Conservation (phyloP, 2,329 filamentous ascomycete genomes). For the Alternaria rosae region DNA sequence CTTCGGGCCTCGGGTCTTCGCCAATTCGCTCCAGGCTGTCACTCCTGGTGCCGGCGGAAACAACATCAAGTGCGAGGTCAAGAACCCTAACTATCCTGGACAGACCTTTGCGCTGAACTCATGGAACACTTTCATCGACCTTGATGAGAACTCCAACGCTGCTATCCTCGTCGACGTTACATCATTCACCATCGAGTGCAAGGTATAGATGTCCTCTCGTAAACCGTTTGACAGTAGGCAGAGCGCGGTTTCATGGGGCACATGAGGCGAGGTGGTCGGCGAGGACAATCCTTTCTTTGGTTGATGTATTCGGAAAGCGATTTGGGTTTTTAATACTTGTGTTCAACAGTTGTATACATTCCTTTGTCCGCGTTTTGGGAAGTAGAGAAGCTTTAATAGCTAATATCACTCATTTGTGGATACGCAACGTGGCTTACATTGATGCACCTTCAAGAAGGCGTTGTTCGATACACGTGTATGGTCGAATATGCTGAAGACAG, state of each 20-base stretch:
- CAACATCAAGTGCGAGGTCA: slow-evolving; percentile 5
- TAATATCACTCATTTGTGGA: slow-evolving; percentile 7
- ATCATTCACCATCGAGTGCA: slow-evolving; percentile 14
- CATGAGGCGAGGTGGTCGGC: neutral
- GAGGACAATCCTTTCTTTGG: neutral
- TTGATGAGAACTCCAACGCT: slow-evolving; percentile 11
- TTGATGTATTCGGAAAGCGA: slow-evolving; percentile 1
- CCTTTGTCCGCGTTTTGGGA: neutral
- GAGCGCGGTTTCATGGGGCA: neutral
- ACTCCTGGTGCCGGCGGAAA: slow-evolving; percentile 7
- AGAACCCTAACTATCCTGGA: neutral
- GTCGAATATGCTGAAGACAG: neutral
- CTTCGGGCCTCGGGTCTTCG: slow-evolving; percentile 1
- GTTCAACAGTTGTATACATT: neutral
- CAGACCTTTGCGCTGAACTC: slow-evolving; percentile 8
- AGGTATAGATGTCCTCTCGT: neutral
- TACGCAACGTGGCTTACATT: neutral
- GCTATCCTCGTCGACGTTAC: neutral
- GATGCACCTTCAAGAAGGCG: neutral
- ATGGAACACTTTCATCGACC: slow-evolving; percentile 19
- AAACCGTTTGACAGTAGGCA: neutral
- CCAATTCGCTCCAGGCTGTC: slow-evolving; percentile 12
- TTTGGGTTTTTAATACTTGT: neutral
- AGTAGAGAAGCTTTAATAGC: slow-evolving; percentile 2
- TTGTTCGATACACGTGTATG: neutral